Evolutionary conservation across 106 monocot species (phyloP).

Genomic region (Ottelia alismoides): DNA sequence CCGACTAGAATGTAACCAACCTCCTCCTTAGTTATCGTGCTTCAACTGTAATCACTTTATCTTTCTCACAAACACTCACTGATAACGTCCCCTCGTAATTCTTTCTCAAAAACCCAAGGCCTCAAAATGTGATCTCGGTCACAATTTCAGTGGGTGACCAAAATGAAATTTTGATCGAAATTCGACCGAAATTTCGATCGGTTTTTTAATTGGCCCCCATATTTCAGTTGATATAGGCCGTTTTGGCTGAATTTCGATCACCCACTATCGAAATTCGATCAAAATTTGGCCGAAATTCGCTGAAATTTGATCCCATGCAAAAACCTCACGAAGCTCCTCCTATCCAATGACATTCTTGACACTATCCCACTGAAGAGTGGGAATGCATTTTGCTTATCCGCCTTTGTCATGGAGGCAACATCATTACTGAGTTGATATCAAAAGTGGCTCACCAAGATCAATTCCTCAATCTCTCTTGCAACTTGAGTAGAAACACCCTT

Average conservation of each 20-base stretch:
- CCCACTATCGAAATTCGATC: too few relatives aligned
- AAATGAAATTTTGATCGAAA: too few relatives aligned
- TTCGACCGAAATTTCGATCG: too few relatives aligned
- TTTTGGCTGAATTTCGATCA: too few relatives aligned
- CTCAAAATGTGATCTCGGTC: too few relatives aligned
- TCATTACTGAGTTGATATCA: conserved; percentile 49
- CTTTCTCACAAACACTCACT: conserved; percentile 79
- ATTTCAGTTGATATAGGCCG: too few relatives aligned
- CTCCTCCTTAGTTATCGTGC: conserved; percentile 31
- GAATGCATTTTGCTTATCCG: conserved; percentile 47
- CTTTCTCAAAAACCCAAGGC: too few relatives aligned
- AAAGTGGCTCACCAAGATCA: conserved; percentile 31
- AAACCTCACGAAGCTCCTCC: conserved; percentile 74
- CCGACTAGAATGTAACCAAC: conserved; percentile 73
- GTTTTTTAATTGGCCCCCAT: too few relatives aligned
- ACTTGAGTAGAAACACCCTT: conserved; percentile 73
- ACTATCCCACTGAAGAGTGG: conserved; percentile 71
- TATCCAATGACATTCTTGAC: conserved; percentile 84
- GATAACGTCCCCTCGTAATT: conserved; percentile 62
- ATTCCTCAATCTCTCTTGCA: conserved; percentile 70
- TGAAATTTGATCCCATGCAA: too few relatives aligned
- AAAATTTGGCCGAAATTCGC: too few relatives aligned
- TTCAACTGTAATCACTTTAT: conserved; percentile 58
- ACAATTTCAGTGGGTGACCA: too few relatives aligned
- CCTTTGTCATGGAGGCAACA: conserved; percentile 56